These are phyloP conservation scores for Phytophthora brassicae DNA, from an alignment of 352 stramenopile genomes.

Conservation along the genomic window DNA sequence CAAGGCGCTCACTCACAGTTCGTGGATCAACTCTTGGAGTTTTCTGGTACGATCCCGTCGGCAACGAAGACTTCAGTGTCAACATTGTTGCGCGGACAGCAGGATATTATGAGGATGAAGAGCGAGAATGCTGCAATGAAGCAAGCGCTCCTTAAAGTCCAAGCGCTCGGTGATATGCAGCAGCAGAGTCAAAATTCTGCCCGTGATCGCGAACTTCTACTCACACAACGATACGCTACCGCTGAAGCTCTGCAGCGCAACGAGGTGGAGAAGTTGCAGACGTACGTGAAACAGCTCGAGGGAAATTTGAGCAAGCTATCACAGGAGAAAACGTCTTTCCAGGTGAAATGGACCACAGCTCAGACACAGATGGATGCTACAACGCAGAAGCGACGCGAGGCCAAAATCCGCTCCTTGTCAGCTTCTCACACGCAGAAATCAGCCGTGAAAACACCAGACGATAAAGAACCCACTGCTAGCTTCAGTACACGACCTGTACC, in stretches of 20 bases:
- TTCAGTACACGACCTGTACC: not conserved
- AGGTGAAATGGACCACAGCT: constrained; percentile 46
- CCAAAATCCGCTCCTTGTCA: constrained; percentile 53
- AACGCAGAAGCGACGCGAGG: constrained; percentile 44
- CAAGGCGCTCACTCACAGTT: constrained; percentile 55
- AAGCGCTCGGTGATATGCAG: constrained; percentile 66
- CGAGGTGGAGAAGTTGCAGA: constrained; percentile 50
- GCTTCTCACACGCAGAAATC: constrained; percentile 32
- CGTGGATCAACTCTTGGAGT: constrained; percentile 61
- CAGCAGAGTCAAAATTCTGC: constrained; percentile 42
- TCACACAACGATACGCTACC: constrained; percentile 40
- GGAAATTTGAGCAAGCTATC: constrained; percentile 45
- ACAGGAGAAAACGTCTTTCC: constrained; percentile 50
- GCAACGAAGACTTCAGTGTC: constrained; percentile 56
- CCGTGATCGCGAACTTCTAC: constrained; percentile 43
- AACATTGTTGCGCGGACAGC: constrained; percentile 46
- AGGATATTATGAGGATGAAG: constrained; percentile 42
- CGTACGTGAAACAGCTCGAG: constrained; percentile 53
- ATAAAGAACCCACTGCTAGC: constrained; percentile 1
- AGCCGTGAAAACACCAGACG: not conserved
- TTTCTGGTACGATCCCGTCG: constrained; percentile 50
- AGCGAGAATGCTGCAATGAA: constrained; percentile 70
- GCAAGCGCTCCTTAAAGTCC: constrained; percentile 66
- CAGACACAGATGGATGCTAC: constrained; percentile 44
- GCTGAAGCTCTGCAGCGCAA: constrained; percentile 37